Evolutionary conservation across 371 early-diverging fungal species (phyloP).

Genomic region (Actinomortierella ambigua): DNA sequence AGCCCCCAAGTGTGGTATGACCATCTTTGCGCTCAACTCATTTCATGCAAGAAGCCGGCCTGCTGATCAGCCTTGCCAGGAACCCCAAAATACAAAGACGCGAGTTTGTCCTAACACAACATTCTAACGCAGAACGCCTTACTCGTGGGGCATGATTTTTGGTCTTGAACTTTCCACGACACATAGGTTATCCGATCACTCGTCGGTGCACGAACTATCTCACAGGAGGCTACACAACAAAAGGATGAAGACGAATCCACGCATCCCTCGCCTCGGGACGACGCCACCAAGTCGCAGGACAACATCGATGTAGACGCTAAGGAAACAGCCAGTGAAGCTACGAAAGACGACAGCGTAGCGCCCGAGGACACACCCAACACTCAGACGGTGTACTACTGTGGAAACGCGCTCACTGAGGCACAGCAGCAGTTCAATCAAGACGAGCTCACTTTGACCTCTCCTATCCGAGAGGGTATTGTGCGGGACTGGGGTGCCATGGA

Average conservation of each 20-base stretch:
- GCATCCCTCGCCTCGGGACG: slow-evolving; percentile 8
- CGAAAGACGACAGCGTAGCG: slow-evolving; percentile 13
- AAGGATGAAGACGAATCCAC: neutral
- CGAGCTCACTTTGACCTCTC: slow-evolving; percentile 47
- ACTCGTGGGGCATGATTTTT: too few relatives aligned
- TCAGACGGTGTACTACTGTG: slow-evolving; percentile 49
- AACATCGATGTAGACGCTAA: slow-evolving; percentile 16
- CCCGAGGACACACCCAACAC: slow-evolving; percentile 14
- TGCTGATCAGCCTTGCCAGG: slow-evolving; percentile 5
- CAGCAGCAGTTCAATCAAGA: slow-evolving; percentile 23
- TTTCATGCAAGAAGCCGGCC: slow-evolving; percentile 28
- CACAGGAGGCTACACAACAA: slow-evolving; percentile 9
- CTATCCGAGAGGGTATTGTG: slow-evolving; percentile 66
- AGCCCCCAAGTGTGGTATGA: slow-evolving; percentile 63
- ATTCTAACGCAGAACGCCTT: slow-evolving; percentile 24
- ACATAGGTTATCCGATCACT: slow-evolving; percentile 35
- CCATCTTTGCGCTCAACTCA: too few relatives aligned
- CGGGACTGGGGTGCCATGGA: slow-evolving; percentile 80
- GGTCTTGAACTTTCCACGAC: too few relatives aligned
- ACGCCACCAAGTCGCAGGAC: slow-evolving; percentile 1
- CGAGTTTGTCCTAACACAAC: slow-evolving; percentile 37
- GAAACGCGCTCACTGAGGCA: slow-evolving; percentile 44
- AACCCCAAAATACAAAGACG: neutral
- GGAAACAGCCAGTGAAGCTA: slow-evolving; percentile 5
- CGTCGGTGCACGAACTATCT: slow-evolving; percentile 29